These are phyloP conservation scores for Tritrichomonas musculus DNA, from an alignment of 208 protist species.

Conservation along the genomic window DNA sequence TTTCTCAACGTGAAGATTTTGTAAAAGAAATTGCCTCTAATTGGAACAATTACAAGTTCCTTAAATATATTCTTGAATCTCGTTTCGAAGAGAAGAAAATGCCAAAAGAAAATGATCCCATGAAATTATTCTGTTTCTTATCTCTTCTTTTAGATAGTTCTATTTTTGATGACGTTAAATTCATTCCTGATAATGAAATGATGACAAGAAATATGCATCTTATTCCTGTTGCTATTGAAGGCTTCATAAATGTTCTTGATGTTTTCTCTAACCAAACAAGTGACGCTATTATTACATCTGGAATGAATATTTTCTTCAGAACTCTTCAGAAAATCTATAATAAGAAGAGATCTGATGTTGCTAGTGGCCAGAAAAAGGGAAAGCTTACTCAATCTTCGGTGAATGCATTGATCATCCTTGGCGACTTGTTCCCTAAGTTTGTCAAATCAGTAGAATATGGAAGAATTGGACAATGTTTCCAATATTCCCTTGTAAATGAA, in stretches of 20 bases:
- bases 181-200: background rate
- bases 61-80: background rate
- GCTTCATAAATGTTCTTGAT: background rate
- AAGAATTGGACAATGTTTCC: background rate
- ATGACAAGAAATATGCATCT: background rate
- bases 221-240: background rate
- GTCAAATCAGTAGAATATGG: background rate
- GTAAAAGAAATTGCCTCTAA: background rate
- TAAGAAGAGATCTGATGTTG: too few relatives aligned
- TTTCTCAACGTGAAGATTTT: background rate
- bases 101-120: background rate
- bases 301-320: background rate
- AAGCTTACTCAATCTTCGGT: background rate
- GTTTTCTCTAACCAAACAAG: background rate
- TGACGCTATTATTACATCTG: background rate
- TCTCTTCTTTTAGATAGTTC: background rate
- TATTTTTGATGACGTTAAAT: background rate
- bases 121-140: slow-evolving; percentile 12
- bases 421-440: slow-evolving; percentile 1
- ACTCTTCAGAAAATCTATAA: too few relatives aligned
- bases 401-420: background rate
- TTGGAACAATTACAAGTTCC: background rate
- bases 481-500: background rate
- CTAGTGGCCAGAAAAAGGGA: too few relatives aligned
- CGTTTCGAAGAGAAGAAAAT: background rate